Evolutionary conservation across 176 grass and related monocot species (phyloP).

Genomic region (Dendrocalamus sinicus): DNA sequence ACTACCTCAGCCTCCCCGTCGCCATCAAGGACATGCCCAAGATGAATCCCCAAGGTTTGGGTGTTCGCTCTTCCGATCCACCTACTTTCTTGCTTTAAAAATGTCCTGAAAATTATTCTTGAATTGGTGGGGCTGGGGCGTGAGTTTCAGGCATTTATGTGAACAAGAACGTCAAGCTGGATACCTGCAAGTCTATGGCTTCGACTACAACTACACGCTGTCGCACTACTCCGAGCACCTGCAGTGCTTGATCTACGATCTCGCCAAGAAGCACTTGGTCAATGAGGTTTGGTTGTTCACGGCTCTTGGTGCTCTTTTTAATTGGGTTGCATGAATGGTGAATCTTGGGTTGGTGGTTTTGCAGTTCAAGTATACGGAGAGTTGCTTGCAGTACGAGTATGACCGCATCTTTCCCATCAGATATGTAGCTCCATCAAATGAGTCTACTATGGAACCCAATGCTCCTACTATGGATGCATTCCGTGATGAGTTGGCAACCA

Average conservation of each 20-base stretch:
- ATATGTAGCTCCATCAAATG: too few species aligned
- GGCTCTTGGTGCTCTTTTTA: background rate
- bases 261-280: slow-evolving; percentile 91
- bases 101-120: background rate
- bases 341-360: background rate
- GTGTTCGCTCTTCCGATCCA: background rate
- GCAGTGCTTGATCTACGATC: slow-evolving; percentile 84
- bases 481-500: too few species aligned
- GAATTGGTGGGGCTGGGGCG: background rate
- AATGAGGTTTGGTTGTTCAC: slow-evolving; percentile 63
- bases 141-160: slow-evolving; percentile 75
- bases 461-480: slow-evolving; percentile 97
- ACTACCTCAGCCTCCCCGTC: slow-evolving; percentile 77
- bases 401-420: slow-evolving; percentile 85
- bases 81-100: background rate
- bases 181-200: slow-evolving; percentile 90
- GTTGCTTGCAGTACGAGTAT: slow-evolving; percentile 88
- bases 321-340: background rate
- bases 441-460: too few species aligned
- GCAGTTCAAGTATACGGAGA: slow-evolving; percentile 92
- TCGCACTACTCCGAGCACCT: slow-evolving; percentile 85
- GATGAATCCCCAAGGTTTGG: slow-evolving; percentile 81
- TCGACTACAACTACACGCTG: slow-evolving; percentile 97
- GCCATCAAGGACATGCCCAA: slow-evolving; percentile 85
- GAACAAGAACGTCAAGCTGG: slow-evolving; percentile 88